Conservation (phyloP, 2,329 filamentous ascomycete genomes). For the Pleochaeta shiraiana region DNA sequence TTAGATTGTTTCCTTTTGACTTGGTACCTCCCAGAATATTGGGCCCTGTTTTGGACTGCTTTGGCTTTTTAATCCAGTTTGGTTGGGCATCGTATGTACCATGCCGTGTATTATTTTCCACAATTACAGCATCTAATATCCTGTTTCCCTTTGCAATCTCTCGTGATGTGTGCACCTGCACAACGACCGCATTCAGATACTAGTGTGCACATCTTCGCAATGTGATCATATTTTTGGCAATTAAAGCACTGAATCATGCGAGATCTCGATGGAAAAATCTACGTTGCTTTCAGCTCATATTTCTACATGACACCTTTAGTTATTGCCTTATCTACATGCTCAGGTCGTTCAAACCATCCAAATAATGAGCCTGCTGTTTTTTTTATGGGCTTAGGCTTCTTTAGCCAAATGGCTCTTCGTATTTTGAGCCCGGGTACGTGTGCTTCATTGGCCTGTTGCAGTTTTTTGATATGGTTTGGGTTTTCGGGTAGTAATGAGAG, state of each 20-base stretch:
- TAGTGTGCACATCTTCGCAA: background rate
- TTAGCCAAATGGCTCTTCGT: background rate
- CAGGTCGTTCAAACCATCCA: background rate
- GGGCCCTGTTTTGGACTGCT: background rate
- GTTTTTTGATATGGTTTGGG: background rate
- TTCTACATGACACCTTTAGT: background rate
- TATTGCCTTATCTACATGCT: background rate
- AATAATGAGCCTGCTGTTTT: background rate
- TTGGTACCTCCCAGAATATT: background rate
- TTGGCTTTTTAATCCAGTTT: background rate
- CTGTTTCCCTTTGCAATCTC: background rate
- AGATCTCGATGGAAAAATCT: background rate
- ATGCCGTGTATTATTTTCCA: background rate
- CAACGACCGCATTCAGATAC: background rate
- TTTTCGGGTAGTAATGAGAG: background rate
- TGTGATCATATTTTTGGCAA: background rate
- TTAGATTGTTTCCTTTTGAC: background rate
- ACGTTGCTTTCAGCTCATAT: background rate
- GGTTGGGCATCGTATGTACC: background rate
- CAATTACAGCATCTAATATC: background rate
- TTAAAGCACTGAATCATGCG: slow-evolving; percentile 1
- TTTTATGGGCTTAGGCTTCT: background rate
- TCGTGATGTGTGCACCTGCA: background rate
- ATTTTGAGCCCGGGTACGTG: background rate
- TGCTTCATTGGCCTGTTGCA: background rate